phyloP scores from a whole-genome alignment of 257 asterid species.

The Jacaranda copaia region DNA sequence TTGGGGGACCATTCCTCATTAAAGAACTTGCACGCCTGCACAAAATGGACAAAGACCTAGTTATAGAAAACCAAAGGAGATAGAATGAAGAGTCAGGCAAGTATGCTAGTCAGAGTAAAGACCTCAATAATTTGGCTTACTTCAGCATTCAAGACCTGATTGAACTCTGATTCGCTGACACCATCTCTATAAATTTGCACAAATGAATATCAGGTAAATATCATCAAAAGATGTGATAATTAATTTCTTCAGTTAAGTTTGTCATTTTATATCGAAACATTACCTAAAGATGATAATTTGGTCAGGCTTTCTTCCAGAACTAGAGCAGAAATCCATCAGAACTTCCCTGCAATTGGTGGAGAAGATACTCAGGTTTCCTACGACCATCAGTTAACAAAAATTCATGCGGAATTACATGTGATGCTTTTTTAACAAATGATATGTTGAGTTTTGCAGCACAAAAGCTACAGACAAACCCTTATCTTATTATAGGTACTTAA shows the following conservation, averaged over 20 bases:
- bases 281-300: conserved; percentile 91
- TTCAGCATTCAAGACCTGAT: conserved; percentile 81
- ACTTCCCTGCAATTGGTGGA: conserved; percentile 63
- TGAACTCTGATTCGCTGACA: conserved; percentile 89
- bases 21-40: conserved; percentile 80
- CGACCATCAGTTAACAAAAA: not conserved
- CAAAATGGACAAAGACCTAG: not conserved
- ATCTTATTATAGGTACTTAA: no score
- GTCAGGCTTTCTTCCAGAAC: conserved; percentile 86
- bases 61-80: not conserved
- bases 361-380: not conserved
- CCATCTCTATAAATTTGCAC: conserved; percentile 67
- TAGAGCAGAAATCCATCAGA: conserved; percentile 70
- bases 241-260: not conserved
- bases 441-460: not conserved
- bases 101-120: conserved; percentile 24
- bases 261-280: not conserved
- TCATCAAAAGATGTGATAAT: not conserved
- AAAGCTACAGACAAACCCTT: not conserved
- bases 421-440: not conserved
- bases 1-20: conserved; percentile 86
- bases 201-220: conserved; percentile 1
- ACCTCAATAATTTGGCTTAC: conserved; percentile 86
- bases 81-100: conserved; percentile 8
- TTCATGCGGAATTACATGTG: not conserved